Evolutionary conservation across 352 stramenopile genomes (phyloP).

Genomic region (Thalassiosira hispida): DNA sequence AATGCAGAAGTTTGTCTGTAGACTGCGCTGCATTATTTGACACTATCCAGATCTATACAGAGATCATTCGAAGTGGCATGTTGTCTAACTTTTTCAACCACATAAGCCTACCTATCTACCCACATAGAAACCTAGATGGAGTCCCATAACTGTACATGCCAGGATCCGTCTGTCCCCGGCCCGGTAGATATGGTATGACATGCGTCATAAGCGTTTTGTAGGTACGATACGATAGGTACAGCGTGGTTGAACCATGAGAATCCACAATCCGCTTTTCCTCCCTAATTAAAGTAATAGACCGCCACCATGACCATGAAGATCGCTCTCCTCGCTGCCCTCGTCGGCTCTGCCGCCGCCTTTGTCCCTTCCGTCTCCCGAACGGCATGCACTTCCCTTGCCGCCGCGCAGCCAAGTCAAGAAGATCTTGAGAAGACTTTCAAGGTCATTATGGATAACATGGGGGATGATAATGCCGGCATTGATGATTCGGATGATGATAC

Average conservation of each 20-base stretch:
- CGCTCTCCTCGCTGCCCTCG: constrained; percentile 32
- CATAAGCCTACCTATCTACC: too few species aligned
- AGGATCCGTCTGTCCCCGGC: too few species aligned
- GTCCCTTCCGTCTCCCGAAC: constrained; percentile 15
- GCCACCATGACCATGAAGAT: constrained; percentile 37
- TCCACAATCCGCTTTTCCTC: neutral
- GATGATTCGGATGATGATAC: constrained; percentile 52
- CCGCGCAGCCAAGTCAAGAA: constrained; percentile 43
- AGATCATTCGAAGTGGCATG: too few species aligned
- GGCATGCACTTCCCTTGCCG: constrained; percentile 5
- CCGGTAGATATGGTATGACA: too few species aligned
- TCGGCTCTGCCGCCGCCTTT: constrained; percentile 42
- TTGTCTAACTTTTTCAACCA: too few species aligned
- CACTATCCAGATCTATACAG: too few species aligned
- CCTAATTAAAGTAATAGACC: neutral
- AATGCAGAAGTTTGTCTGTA: too few species aligned
- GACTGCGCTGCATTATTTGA: too few species aligned
- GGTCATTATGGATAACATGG: constrained; percentile 48
- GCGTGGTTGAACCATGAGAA: neutral
- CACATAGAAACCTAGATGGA: too few species aligned
- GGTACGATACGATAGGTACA: too few species aligned
- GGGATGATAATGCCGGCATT: constrained; percentile 23
- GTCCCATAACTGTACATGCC: too few species aligned
- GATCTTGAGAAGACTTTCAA: constrained; percentile 55
- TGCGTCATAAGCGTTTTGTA: too few species aligned